Percentiles rank a stretch among this genome's conserved stretches.
These are phyloP conservation scores for Dacryopinax spathularia DNA, from an alignment of 768 basidiomycete species.

Conservation along the genomic window DNA sequence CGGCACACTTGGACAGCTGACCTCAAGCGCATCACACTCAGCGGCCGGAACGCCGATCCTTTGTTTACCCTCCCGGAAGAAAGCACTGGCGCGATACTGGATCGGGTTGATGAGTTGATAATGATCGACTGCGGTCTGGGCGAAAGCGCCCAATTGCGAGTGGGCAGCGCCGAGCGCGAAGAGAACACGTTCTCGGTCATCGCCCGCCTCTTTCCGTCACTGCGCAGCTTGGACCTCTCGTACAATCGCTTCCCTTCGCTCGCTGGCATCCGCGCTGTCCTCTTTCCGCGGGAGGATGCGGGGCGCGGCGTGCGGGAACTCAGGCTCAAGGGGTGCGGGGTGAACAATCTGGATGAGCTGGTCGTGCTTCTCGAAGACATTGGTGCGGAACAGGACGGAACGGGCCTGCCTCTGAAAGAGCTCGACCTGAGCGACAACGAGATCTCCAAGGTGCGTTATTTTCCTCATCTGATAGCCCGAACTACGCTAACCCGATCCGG, in stretches of 20 bases:
- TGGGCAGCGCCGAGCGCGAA: neutral
- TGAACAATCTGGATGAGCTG: slow-evolving; percentile 3
- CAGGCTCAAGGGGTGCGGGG: neutral
- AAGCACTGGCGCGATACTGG: neutral
- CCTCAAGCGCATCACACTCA: neutral
- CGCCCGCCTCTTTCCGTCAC: neutral
- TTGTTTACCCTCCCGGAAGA: neutral
- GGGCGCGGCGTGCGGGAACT: neutral
- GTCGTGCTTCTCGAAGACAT: neutral
- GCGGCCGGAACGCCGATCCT: neutral
- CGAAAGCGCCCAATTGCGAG: neutral
- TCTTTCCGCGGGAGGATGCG: neutral
- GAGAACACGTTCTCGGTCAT: neutral
- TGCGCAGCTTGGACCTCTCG: neutral
- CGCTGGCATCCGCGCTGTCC: neutral
- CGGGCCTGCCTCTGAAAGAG: neutral
- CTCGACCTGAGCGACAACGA: neutral
- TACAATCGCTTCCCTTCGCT: neutral
- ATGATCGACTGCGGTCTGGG: neutral
- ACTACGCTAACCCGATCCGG: no score
- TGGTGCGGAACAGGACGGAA: neutral
- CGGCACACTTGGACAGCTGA: neutral
- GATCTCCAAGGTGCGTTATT: neutral
- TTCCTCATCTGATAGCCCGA: no score
- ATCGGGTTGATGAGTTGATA: neutral